These are phyloP conservation scores for Erodium trifolium DNA, from an alignment of 441 rosid species.

Conservation along the genomic window DNA sequence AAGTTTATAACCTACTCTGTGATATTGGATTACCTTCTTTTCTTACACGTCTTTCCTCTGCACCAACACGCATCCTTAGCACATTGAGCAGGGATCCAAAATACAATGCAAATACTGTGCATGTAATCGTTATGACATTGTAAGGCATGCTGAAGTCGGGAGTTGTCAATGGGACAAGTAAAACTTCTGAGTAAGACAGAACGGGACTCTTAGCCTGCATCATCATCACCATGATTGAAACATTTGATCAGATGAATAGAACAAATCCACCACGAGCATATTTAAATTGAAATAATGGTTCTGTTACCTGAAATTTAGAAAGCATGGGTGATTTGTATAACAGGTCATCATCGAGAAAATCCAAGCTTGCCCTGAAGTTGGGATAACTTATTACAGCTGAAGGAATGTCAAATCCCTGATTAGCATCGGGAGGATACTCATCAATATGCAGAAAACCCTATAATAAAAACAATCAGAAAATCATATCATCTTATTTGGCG, in stretches of 20 bases:
- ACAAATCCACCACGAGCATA: neutral
- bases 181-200: slow-evolving; percentile 74
- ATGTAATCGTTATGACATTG: slow-evolving; percentile 89
- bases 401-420: slow-evolving; percentile 95
- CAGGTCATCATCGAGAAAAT: slow-evolving; percentile 31
- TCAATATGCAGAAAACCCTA: slow-evolving; percentile 90
- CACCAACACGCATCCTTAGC: slow-evolving; percentile 58
- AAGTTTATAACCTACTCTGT: no score
- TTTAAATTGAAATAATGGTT: neutral
- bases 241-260: neutral
- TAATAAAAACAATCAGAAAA: slow-evolving; percentile 4
- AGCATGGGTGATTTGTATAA: slow-evolving; percentile 37
- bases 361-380: slow-evolving; percentile 37
- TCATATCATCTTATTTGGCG: neutral
- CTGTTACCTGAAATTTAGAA: slow-evolving; percentile 52
- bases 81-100: slow-evolving; percentile 87
- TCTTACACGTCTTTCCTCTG: slow-evolving; percentile 75
- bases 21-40: slow-evolving; percentile 53
- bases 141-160: slow-evolving; percentile 99
- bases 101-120: slow-evolving; percentile 86
- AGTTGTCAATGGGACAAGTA: slow-evolving; percentile 84
- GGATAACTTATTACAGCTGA: slow-evolving; percentile 81
- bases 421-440: slow-evolving; percentile 97
- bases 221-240: slow-evolving; percentile 15
- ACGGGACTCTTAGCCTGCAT: slow-evolving; percentile 60